A percentile compares a stretch with the other conserved stretches of the same genome.
Evolutionary conservation across 1,139 yeast genomes (phyloP).

Genomic region (Taiozyma sp.): DNA sequence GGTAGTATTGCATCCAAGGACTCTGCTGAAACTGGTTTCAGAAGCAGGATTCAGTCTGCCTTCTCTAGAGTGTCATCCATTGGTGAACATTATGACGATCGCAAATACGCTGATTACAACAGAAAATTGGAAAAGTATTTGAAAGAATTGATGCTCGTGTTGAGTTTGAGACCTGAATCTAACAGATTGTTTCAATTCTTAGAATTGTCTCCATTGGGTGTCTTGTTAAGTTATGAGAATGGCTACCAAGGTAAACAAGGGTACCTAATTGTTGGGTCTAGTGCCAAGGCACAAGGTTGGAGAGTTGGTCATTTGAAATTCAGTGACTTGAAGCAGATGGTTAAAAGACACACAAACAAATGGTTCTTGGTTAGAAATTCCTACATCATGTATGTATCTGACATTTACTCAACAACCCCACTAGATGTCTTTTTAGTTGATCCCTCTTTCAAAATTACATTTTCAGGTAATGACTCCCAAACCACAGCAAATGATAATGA

Average conservation of each 20-base stretch:
- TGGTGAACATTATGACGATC: slow-evolving; percentile 4
- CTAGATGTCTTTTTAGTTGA: slow-evolving; percentile 89
- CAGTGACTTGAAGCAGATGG: slow-evolving; percentile 78
- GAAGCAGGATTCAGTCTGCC: slow-evolving; percentile 13
- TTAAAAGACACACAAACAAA: slow-evolving; percentile 82
- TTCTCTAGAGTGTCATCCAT: slow-evolving; percentile 12
- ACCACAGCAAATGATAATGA: slow-evolving; percentile 38
- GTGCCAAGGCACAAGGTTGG: slow-evolving; percentile 93
- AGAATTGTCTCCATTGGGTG: slow-evolving; percentile 85
- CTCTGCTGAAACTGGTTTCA: slow-evolving; percentile 7
- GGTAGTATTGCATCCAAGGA: slow-evolving; percentile 4
- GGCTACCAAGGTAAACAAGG: slow-evolving; percentile 91
- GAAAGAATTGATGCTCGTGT: slow-evolving; percentile 49
- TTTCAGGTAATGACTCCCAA: slow-evolving; percentile 38
- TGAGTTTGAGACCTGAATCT: slow-evolving; percentile 75
- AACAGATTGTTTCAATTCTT: slow-evolving; percentile 80
- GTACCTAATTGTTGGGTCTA: slow-evolving; percentile 68
- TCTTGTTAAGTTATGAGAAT: slow-evolving; percentile 76
- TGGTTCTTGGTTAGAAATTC: slow-evolving; percentile 89
- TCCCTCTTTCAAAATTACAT: slow-evolving; percentile 52
- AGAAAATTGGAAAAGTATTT: slow-evolving; percentile 55
- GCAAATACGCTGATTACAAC: slow-evolving; percentile 12
- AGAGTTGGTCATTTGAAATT: slow-evolving; percentile 85
- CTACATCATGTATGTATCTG: slow-evolving; percentile 80
- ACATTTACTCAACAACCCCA: slow-evolving; percentile 81